These are phyloP conservation scores for Auricularia sp. DNA, from an alignment of 768 basidiomycete species.

Conservation along the genomic window DNA sequence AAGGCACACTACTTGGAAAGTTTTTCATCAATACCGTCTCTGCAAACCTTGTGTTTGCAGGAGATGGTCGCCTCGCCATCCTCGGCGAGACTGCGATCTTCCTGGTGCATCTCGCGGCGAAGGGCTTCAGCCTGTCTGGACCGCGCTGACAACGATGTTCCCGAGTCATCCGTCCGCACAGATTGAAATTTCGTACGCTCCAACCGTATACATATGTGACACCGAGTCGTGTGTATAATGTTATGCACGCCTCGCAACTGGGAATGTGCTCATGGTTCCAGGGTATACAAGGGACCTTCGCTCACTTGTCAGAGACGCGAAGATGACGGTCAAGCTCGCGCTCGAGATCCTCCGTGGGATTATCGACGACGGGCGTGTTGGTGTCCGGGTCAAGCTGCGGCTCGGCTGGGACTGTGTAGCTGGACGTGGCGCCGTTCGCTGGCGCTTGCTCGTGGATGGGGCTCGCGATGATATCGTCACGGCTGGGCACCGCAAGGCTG, in stretches of 20 bases:
- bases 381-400: conserved; percentile 23
- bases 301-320: background rate
- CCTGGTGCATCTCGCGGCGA: conserved; percentile 26
- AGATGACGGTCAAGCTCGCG: conserved; percentile 42
- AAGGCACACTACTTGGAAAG: conserved; percentile 53
- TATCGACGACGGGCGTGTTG: conserved; percentile 65
- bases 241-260: background rate
- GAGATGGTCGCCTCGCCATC: conserved; percentile 28
- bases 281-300: background rate
- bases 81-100: conserved; percentile 30
- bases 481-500: conserved; percentile 46
- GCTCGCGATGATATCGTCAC: conserved; percentile 73
- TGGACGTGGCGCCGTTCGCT: conserved; percentile 61
- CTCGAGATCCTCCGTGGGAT: conserved; percentile 79
- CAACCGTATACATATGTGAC: background rate
- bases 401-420: conserved; percentile 38
- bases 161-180: background rate
- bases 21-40: conserved; percentile 38
- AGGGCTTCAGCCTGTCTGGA: background rate
- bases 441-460: conserved; percentile 54
- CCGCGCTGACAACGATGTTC: background rate
- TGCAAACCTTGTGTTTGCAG: conserved; percentile 32
- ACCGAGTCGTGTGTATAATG: background rate
- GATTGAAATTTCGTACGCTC: background rate
- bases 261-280: background rate